Evolutionary conservation across 2,329 filamentous ascomycete genomes (phyloP).

Genomic region (Penicillium sp.): DNA sequence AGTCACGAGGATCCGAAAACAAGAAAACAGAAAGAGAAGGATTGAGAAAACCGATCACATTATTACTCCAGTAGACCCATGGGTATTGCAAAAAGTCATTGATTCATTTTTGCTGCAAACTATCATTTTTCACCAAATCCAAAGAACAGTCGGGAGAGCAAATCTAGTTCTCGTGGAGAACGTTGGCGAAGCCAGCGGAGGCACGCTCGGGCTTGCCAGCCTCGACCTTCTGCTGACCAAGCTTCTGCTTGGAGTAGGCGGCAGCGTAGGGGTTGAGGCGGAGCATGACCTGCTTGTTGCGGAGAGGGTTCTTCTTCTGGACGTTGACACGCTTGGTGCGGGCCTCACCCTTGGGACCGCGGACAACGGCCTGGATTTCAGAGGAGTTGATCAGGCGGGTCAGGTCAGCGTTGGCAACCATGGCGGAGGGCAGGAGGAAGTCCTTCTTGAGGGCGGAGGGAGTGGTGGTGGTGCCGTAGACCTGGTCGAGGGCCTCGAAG

Average conservation of each 20-base stretch:
- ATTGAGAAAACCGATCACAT: slow-evolving; percentile 21
- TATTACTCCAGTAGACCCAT: slow-evolving; percentile 22
- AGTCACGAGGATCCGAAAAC: too few species aligned
- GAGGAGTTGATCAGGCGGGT: slow-evolving; percentile 98
- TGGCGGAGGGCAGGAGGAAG: slow-evolving; percentile 90
- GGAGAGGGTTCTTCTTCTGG: slow-evolving; percentile 99
- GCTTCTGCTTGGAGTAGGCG: slow-evolving; percentile 79
- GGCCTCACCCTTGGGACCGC: slow-evolving; percentile 82
- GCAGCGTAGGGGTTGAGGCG: slow-evolving; percentile 97
- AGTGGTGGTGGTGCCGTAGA: slow-evolving; percentile 91
- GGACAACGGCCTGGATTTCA: slow-evolving; percentile 94
- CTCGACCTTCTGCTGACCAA: slow-evolving; percentile 64
- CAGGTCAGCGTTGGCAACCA: slow-evolving; percentile 91
- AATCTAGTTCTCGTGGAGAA: slow-evolving; percentile 48
- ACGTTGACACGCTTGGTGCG: slow-evolving; percentile 83
- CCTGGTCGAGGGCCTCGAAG: slow-evolving; percentile 91
- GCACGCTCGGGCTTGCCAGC: slow-evolving; percentile 55
- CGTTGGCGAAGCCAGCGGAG: slow-evolving; percentile 49
- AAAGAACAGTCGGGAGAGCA: slow-evolving; percentile 14
- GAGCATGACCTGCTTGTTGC: slow-evolving; percentile 98
- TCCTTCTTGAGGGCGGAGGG: slow-evolving; percentile 95
- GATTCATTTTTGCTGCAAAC: slow-evolving; percentile 25
- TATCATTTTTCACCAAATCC: slow-evolving; percentile 21
- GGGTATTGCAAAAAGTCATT: slow-evolving; percentile 27
- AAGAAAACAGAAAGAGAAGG: neutral